phyloP scores from a whole-genome alignment of 495 filamentous ascomycete species.

The Talaromyces trachyspermus region DNA sequence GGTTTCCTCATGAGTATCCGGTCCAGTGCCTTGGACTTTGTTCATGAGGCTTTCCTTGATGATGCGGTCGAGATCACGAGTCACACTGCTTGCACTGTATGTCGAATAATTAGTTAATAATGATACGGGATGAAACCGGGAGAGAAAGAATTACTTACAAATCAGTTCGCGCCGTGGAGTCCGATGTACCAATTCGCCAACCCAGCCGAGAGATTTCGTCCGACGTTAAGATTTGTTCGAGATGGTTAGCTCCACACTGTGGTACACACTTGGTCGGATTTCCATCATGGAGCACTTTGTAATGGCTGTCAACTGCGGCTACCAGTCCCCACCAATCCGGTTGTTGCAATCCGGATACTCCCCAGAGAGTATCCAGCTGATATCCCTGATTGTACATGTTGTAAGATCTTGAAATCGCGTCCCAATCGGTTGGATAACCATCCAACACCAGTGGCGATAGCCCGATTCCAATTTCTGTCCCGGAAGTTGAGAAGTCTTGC shows the following conservation, averaged over 20 bases:
- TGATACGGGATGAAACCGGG: not conserved
- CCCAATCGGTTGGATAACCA: conserved; percentile 35
- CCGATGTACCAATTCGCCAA: conserved; percentile 30
- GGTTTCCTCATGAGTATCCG: not conserved
- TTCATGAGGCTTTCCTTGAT: conserved; percentile 32
- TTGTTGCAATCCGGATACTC: conserved; percentile 36
- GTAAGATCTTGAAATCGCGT: conserved; percentile 27
- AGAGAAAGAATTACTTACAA: conserved; percentile 26
- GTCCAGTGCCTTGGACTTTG: not conserved
- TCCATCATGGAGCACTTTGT: conserved; percentile 31
- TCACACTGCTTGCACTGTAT: conserved; percentile 35
- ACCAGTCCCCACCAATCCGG: conserved; percentile 39
- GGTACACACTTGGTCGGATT: conserved; percentile 5
- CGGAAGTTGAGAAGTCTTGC: conserved; percentile 12
- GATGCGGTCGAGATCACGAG: conserved; percentile 35
- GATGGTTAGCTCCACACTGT: conserved; percentile 27
- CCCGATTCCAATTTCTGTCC: conserved; percentile 18
- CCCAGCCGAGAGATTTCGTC: conserved; percentile 20
- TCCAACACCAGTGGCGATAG: conserved; percentile 31
- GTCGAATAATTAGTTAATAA: conserved; percentile 11
- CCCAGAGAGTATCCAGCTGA: conserved; percentile 38
- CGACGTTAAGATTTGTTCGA: conserved; percentile 30
- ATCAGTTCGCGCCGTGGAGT: conserved; percentile 26
- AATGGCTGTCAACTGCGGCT: conserved; percentile 42
- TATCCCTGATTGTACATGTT: conserved; percentile 32